Percentiles rank a stretch among this genome's conserved stretches.
Evolutionary conservation across 345 rosid genomes (phyloP).

Genomic region (Brassica rapa): DNA sequence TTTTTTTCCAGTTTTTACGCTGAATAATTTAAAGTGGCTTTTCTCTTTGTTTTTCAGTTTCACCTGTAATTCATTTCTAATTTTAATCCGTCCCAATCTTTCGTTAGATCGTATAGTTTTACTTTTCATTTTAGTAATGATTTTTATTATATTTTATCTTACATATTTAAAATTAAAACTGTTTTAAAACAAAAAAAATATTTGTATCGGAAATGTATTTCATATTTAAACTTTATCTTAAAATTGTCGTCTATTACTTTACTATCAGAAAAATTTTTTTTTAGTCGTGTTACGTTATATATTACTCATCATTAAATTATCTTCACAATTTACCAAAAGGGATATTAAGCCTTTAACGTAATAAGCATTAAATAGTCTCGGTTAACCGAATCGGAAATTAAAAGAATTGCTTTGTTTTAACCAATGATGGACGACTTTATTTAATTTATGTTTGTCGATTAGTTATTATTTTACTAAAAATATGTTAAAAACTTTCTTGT

Average conservation of each 20-base stretch:
- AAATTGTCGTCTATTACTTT: background rate
- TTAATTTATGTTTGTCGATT: background rate
- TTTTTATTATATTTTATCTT: background rate
- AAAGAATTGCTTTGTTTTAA: background rate
- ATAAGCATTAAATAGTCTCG: background rate
- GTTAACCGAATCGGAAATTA: background rate
- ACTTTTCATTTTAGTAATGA: background rate
- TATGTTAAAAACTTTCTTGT: background rate
- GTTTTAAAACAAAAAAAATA: background rate
- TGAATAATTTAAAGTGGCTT: background rate
- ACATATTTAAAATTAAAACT: background rate
- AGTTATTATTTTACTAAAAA: background rate
- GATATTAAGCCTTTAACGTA: background rate
- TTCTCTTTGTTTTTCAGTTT: background rate
- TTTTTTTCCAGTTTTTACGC: slow-evolving; percentile 59
- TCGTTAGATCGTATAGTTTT: background rate
- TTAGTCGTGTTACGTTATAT: background rate
- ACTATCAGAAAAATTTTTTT: background rate
- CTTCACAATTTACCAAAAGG: background rate
- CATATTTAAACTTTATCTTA: too few species aligned
- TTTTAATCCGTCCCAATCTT: background rate
- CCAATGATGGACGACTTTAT: background rate
- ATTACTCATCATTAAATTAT: background rate
- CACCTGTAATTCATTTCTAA: background rate
- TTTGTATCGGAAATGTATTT: background rate